These are phyloP conservation scores for Huntiella omanensis DNA, from an alignment of 2,329 filamentous ascomycete species.

Conservation along the genomic window DNA sequence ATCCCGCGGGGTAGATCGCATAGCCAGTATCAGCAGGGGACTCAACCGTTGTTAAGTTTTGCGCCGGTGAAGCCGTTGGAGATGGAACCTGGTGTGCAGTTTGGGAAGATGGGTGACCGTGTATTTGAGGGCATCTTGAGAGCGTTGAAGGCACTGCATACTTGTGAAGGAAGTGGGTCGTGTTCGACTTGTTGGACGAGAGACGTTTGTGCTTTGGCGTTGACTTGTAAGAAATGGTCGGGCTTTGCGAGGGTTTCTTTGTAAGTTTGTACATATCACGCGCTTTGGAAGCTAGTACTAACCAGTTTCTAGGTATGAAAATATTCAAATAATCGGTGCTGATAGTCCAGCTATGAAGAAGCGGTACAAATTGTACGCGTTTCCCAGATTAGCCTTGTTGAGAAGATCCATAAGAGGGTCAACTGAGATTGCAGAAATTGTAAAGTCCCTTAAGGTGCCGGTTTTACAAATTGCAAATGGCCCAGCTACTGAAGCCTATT, in stretches of 20 bases:
- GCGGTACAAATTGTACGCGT: constrained; percentile 33
- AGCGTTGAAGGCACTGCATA: constrained; percentile 32
- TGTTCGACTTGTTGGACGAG: constrained; percentile 49
- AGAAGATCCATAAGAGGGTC: constrained; percentile 37
- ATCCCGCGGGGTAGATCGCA: constrained; percentile 7
- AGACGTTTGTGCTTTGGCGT: constrained; percentile 32
- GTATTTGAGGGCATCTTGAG: constrained; percentile 37
- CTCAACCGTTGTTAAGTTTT: constrained; percentile 11
- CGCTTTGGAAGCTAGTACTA: background rate
- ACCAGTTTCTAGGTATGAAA: constrained; percentile 26
- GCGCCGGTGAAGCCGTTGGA: constrained; percentile 18
- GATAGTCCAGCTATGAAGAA: constrained; percentile 38
- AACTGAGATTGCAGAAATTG: constrained; percentile 32
- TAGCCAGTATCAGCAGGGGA: constrained; percentile 7
- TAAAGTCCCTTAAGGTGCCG: constrained; percentile 39
- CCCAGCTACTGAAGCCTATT: constrained; percentile 28
- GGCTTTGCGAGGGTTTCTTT: constrained; percentile 30
- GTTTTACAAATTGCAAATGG: constrained; percentile 17
- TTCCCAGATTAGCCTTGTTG: constrained; percentile 35
- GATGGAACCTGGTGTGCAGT: constrained; percentile 30
- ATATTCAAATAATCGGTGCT: constrained; percentile 38
- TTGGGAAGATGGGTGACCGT: constrained; percentile 37
- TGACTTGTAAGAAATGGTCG: constrained; percentile 32
- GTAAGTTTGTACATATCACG: constrained; percentile 20
- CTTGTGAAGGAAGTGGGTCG: constrained; percentile 27